Base-by-base conservation (phyloP, 345 rosid species). In the Gossypium raimondii region DNA sequence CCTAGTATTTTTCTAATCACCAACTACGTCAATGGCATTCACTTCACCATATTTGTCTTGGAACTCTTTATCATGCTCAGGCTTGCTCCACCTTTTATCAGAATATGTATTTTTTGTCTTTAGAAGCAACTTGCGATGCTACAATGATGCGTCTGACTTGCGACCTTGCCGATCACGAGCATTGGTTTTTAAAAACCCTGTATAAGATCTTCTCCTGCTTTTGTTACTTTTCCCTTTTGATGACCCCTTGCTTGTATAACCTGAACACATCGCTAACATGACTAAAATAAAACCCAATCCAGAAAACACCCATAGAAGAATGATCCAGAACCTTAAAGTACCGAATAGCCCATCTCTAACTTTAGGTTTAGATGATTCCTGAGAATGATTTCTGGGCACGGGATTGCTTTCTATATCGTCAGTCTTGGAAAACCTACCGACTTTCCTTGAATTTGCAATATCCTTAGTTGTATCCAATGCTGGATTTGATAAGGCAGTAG, bases 211-310 rank as follows among this genome's bases (percentile, higher is more conserved):
- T 84, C 91, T 89, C 85, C 83, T 91, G 84, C 64, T 87, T 84
- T 90, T 88, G 45, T 83, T 75, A 73, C 84, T 80, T 83, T 89
- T 91, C 65, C 86, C 88, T 82, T 85, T 90, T 7, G 69, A 24
- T 59, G 61, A 52, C 78, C 87, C 93, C 84, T 87, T 95, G 6
- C 79, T 81, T 73, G 74, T 86, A 76, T 82, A 84, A 48, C 90
- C 87, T 0, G 87, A 85, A 82, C 87, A 89, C 76, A 89, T 82
- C 86, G 78, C 79, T 0, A 82, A 69, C 82, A 83, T 85, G 72
- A 91, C 91, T 44, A 78, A 79, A 76, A 91, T 59, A 80, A 95
- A 91, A 48, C 93, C 98, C 66, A 90, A 73, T 5, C 96, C 94
- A 18, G 94, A 91, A 11, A 89, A 63, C 62, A 84, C 81, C 98